Conservation (phyloP, 805 yeast genomes). For the Candida ovalis region DNA sequence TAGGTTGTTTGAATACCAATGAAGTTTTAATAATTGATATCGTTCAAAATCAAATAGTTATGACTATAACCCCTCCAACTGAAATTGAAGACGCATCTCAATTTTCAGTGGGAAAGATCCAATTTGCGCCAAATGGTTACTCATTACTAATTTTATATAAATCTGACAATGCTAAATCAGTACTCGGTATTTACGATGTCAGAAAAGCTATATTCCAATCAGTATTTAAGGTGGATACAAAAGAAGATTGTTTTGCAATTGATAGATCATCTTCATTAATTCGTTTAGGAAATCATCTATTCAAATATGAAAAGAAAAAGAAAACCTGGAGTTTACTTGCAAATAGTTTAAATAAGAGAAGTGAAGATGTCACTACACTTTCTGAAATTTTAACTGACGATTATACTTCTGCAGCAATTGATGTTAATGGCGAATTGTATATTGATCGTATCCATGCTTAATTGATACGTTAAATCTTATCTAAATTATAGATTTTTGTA, state of each 20-base stretch:
- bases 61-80: slow-evolving; percentile 25
- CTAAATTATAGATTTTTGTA: neutral
- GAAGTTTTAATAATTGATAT: slow-evolving; percentile 38
- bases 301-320: slow-evolving; percentile 20
- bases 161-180: neutral
- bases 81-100: neutral
- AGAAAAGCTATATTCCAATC: slow-evolving; percentile 6
- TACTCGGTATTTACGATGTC: slow-evolving; percentile 1
- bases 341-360: neutral
- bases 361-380: neutral
- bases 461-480: too few species aligned
- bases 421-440: neutral
- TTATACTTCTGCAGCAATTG: slow-evolving; percentile 1
- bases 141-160: slow-evolving; percentile 36
- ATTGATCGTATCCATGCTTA: neutral
- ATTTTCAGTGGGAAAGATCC: slow-evolving; percentile 29
- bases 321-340: slow-evolving; percentile 17
- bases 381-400: slow-evolving; percentile 1
- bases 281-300: slow-evolving; percentile 9
- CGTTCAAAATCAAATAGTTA: slow-evolving; percentile 34
- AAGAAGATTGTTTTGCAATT: slow-evolving; percentile 3
- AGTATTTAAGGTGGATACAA: neutral
- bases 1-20: slow-evolving; percentile 33
- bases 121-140: slow-evolving; percentile 63
- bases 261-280: slow-evolving; percentile 18